Evolutionary conservation across 129 eudicot genomes (phyloP), one percentile per base, ranked within the genome.

Genomic region (carrot (Daucus carota)): DNA sequence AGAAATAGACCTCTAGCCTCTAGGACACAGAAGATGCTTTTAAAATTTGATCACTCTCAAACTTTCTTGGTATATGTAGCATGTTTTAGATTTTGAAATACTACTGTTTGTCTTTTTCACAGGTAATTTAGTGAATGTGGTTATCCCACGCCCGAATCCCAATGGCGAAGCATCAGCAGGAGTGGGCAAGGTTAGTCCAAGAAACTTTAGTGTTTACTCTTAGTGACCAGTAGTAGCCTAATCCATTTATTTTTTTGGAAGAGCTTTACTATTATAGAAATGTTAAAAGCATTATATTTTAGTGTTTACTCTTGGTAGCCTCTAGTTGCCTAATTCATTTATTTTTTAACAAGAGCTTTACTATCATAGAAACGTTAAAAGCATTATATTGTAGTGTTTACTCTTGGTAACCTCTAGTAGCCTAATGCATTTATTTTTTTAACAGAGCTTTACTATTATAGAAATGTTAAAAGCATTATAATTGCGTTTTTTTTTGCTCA

Each of bases 61-160:
- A 28, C n/a, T 54, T 73, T 34, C 33, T 48, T 20, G 62, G 11
- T 70, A 41, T 28, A 34, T 50, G 24, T 13, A 22, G 34, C 3
- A 3, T 26, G 44, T 44, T 78, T 24, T 60, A 75, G 31, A 75
- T 81, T 70, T 73, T 34, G 46, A 67, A 7, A 40, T 60, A 42
- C 31, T 80, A 32, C 34, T 76, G 77, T 43, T 42, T 42, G 1
- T 24, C 1, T 38, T 43, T 43, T 29, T 85, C 82, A 5, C 96
- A 95, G 99, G 99, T 73, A 63, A 57, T 57, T 75, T 95, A 80
- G 89, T 86, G 69, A 95, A 88, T 45, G 89, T 92, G 67, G 89
- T 87, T 65, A 89, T 95, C 67, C 99, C 99, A 8, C 96, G 99
- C 65, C 99, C 99, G 18, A 77, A 79, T 40, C 89, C 94, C 62